A percentile compares a stretch with the other conserved stretches of the same genome.
These are phyloP conservation scores for Magnolia changhungtana DNA, from an alignment of 164 flowering plant species.

Conservation along the genomic window DNA sequence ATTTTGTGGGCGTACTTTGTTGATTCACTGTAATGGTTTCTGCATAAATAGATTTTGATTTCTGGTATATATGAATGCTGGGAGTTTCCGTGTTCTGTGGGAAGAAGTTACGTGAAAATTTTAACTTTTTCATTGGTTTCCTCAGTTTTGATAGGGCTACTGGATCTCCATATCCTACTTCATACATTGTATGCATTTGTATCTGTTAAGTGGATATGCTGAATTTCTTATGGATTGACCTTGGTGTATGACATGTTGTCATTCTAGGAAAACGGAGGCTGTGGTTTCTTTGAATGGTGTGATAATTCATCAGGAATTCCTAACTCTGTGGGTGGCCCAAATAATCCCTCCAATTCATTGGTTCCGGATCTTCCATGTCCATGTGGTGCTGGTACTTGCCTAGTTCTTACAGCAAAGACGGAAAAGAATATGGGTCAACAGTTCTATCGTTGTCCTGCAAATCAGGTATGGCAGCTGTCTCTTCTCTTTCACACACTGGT, in stretches of 20 bases:
- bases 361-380: constrained; percentile 35
- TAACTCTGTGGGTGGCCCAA: constrained; percentile 6
- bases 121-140: too few species aligned
- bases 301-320: constrained; percentile 26
- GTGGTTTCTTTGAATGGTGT: constrained; percentile 56
- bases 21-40: too few species aligned
- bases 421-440: constrained; percentile 36
- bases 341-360: constrained; percentile 14
- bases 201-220: background rate
- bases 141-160: too few species aligned
- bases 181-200: background rate
- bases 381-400: constrained; percentile 39
- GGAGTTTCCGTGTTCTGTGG: too few species aligned
- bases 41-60: too few species aligned
- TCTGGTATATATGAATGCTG: too few species aligned
- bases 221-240: background rate
- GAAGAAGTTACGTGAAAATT: too few species aligned
- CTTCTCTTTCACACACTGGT: background rate
- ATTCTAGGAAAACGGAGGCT: constrained; percentile 54
- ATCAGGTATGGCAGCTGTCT: constrained; percentile 24
- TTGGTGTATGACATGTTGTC: constrained; percentile 4
- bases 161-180: too few species aligned
- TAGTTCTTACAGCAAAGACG: constrained; percentile 35
- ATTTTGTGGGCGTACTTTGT: too few species aligned
- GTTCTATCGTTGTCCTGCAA: constrained; percentile 42